Evolutionary conservation across 805 yeast genomes (phyloP).

Genomic region (Wickerhamia fluorescens): DNA sequence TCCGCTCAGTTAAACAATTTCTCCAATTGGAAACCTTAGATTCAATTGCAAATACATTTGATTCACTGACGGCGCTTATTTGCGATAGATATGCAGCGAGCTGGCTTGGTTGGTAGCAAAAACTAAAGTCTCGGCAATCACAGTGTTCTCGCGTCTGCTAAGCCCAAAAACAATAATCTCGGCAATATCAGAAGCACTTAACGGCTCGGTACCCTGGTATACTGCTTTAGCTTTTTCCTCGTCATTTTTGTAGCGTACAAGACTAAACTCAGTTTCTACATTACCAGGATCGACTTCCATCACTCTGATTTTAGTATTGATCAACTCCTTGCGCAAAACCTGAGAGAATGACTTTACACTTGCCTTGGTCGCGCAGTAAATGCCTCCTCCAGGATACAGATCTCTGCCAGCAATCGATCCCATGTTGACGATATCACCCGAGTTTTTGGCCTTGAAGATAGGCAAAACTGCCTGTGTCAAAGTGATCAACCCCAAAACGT

Average conservation of each 20-base stretch:
- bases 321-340: constrained; percentile 66
- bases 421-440: constrained; percentile 67
- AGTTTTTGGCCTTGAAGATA: constrained; percentile 59
- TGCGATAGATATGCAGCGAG: constrained; percentile 50
- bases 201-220: constrained; percentile 62
- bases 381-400: constrained; percentile 72
- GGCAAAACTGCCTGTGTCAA: constrained; percentile 76
- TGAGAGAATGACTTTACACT: constrained; percentile 68
- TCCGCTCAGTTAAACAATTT: no score
- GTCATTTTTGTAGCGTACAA: constrained; percentile 61
- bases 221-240: constrained; percentile 52
- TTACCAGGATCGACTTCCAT: constrained; percentile 75
- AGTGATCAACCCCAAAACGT: constrained; percentile 78
- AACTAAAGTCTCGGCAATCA: constrained; percentile 72
- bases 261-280: constrained; percentile 72
- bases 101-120: constrained; percentile 85
- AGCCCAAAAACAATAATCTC: constrained; percentile 63
- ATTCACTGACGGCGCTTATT: no score
- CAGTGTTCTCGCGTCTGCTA: constrained; percentile 64
- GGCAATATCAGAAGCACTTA: constrained; percentile 67
- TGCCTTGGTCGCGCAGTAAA: constrained; percentile 71
- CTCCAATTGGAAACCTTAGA: no score
- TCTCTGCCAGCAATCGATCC: constrained; percentile 80
- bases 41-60: no score
- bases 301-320: constrained; percentile 62